Evolutionary conservation across 108 stramenopile species (phyloP), one percentile per base, ranked within the genome.

Genomic region (Licmophora abbreviata): DNA sequence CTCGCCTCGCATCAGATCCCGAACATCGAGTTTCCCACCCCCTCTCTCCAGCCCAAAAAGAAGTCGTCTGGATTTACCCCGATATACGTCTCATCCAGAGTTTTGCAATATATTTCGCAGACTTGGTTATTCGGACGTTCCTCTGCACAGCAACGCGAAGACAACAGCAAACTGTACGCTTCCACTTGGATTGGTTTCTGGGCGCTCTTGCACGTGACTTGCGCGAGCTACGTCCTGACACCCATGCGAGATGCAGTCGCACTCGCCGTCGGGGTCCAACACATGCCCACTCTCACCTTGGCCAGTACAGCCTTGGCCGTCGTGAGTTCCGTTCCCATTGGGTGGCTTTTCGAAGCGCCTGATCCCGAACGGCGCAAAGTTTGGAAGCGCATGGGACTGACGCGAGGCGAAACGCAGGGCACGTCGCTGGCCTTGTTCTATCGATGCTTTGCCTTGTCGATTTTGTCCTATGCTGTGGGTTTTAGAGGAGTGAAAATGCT

Each of bases 281-380:
- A 82, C 55, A 75, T 88, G 28, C 86, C 91, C 14, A 67, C 68
- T 27, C 47, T 93, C 23, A 88, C 86, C 0, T 55, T 93, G 34
- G 83, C 77, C 4, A 58, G 54, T 24, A 84, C 85, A 1, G 65
- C 83, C 3, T 44, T 93, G 48, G 87, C 92, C n/a, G 64, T 93
- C 41, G 57, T 78, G 18, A 63, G 63, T 12, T 67, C 66, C 21
- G 92, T 93, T 0, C 92, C 92, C 26, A 84, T 93, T 47, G 87
- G 87, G 3, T 93, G 92, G 92, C 62, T 93, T 56, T 93, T 93
- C 63, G 92, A 93, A 61, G 87, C 87, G 8, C 86, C 91, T 1
- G 83, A 92, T 71, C 85, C 90, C 5, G 51, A 51, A n/a, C 66
- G 85, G 26, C 64, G 86, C 15, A 47, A 67, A 36, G 31, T 86